Evolutionary conservation across 306 rosid species (phyloP), one percentile per base, ranked within the genome.

Genomic region (Cicer pinnatifidum): DNA sequence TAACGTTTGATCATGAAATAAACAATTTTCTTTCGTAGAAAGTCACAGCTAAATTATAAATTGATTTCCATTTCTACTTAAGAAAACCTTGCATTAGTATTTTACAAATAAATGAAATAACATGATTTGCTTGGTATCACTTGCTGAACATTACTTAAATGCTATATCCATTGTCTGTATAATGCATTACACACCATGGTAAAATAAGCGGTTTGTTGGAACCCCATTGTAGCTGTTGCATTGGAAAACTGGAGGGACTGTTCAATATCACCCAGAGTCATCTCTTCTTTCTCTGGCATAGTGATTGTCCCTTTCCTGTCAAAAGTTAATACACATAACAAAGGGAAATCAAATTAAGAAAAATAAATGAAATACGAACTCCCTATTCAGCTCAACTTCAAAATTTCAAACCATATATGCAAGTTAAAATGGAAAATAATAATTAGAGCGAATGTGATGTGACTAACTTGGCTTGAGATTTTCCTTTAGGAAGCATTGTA

Each of bases 391-490:
- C 33, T 1, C 19, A 13, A 40, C 39, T 62, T 28, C 35, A 28
- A 28, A 28, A 28, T 2, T 28, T 15, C 50, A 57, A 52, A 37
- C 9, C 28, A 11, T 13, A 53, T 53, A 58, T 28, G 35, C 44
- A 54, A 35, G 12, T 71, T 64, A 13, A 58, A 69, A 20, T 63
- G 16, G 43, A 77, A 73, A 61, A 48, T 41, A 43, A 17, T 17
- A 71, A 44, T 51, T 51, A 60, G 69, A 48, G 60, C 17, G 69
- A 70, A 20, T 68, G 10, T 1, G 62, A 66, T 58, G 17, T 0
- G 68, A 67, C 89, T 72, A 20, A 91, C 99, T 81, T 94, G 85
- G 97, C 97, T 28, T 88, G 84, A 38, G 89, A 81, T 83, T 82
- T 91, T 80, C 95, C 88, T 80, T 88, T 90, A 10, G 89, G 95